A percentile compares a stretch with the other conserved stretches of the same genome.
These are phyloP conservation scores for Fonsecaea erecta DNA, from an alignment of 2,329 filamentous ascomycete genomes.

Conservation along the genomic window DNA sequence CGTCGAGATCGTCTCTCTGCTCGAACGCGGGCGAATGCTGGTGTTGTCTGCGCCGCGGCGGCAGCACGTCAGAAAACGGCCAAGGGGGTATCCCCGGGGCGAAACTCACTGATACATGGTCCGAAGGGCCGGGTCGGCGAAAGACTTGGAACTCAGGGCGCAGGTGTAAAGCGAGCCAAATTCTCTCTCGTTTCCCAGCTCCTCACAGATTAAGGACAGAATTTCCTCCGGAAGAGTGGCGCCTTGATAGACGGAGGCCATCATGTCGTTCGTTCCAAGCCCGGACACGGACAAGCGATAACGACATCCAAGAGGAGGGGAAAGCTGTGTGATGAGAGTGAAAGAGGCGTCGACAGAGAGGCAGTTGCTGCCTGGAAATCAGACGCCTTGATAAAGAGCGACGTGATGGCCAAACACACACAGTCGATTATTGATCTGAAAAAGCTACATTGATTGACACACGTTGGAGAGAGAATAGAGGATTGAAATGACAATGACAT, in stretches of 20 bases:
- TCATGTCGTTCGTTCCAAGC: constrained; percentile 5
- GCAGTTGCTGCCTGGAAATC: background rate
- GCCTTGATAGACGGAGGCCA: constrained; percentile 23
- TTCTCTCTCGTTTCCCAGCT: constrained; percentile 61
- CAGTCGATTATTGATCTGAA: background rate
- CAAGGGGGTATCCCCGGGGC: too few relatives aligned
- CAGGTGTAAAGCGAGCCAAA: constrained; percentile 66
- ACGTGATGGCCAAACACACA: background rate
- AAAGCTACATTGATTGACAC: background rate
- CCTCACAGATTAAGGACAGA: constrained; percentile 55
- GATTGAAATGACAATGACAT: constrained; percentile 5
- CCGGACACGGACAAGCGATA: background rate
- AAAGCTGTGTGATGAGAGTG: background rate
- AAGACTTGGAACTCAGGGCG: constrained; percentile 58
- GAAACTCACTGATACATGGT: constrained; percentile 64
- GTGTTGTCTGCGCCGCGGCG: constrained; percentile 32
- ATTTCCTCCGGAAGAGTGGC: constrained; percentile 36
- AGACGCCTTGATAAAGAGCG: background rate
- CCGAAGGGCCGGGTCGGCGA: constrained; percentile 64
- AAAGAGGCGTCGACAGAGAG: background rate
- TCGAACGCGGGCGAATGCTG: constrained; percentile 35
- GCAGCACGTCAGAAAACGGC: too few relatives aligned
- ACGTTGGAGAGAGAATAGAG: background rate
- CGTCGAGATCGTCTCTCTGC: constrained; percentile 36
- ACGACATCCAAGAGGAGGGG: background rate